Percentiles rank a stretch among this genome's conserved stretches.
Evolutionary conservation across 2,329 filamentous ascomycete species (phyloP).

Genomic region (Amylocarpus encephaloides): DNA sequence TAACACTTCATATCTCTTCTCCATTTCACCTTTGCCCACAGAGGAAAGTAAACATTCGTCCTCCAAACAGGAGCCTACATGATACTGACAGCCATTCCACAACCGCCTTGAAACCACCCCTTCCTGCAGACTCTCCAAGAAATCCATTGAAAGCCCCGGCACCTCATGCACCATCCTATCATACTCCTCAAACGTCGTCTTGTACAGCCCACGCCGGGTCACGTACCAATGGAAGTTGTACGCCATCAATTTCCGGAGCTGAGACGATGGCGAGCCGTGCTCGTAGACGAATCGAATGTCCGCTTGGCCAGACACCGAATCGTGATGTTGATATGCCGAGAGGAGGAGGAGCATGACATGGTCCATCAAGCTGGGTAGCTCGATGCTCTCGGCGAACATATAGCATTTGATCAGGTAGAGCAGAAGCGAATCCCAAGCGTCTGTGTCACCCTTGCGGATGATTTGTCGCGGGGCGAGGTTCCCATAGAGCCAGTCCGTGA

Average conservation of each 20-base stretch:
- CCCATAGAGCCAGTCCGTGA: conserved; percentile 1
- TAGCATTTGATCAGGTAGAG: background rate
- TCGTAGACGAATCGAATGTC: background rate
- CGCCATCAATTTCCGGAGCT: background rate
- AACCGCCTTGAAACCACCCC: no score
- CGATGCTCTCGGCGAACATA: background rate
- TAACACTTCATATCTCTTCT: background rate
- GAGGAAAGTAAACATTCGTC: no score
- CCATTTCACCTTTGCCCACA: background rate
- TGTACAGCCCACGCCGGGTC: no score
- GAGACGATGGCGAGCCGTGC: background rate
- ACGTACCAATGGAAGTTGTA: background rate
- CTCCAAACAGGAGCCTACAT: no score
- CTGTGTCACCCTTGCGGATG: background rate
- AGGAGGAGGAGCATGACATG: background rate
- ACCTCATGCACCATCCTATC: no score
- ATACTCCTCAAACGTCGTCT: no score
- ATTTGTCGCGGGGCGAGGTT: background rate
- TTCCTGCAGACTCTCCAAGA: background rate
- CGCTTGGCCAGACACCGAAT: background rate
- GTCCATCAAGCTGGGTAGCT: background rate
- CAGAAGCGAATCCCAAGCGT: background rate
- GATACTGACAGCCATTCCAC: no score
- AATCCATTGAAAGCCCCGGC: no score
- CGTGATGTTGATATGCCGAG: no score